A percentile compares a stretch with the other conserved stretches of the same genome.
Evolutionary conservation across 2,329 filamentous ascomycete genomes (phyloP).

Genomic region (Botryotinia calthae): DNA sequence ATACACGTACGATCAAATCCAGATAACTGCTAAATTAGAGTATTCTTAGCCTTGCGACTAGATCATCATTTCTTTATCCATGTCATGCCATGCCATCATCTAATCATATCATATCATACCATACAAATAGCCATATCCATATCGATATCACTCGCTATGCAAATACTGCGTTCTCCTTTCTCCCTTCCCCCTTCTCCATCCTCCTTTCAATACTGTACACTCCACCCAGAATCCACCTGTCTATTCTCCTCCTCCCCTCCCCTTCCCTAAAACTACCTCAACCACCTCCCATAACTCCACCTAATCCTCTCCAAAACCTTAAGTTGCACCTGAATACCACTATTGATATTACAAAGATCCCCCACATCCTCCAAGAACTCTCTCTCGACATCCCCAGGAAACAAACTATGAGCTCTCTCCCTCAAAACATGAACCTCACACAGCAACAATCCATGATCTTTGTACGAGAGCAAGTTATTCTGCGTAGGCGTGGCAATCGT

Average conservation of each 20-base stretch:
- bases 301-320: conserved; percentile 78
- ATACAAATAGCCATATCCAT: neutral
- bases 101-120: conserved; percentile 1
- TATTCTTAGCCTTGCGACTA: conserved; percentile 3
- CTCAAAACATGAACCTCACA: conserved; percentile 86
- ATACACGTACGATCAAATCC: neutral
- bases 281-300: conserved; percentile 86
- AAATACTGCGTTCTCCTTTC: neutral
- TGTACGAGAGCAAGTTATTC: conserved; percentile 78
- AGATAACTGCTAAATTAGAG: neutral
- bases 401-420: conserved; percentile 60
- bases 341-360: conserved; percentile 77
- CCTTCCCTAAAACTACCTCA: conserved; percentile 38
- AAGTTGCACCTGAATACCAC: conserved; percentile 73
- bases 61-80: neutral
- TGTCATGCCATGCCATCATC: neutral
- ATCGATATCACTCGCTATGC: neutral
- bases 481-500: conserved; percentile 66
- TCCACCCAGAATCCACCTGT: neutral
- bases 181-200: neutral
- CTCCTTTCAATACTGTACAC: conserved; percentile 4
- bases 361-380: conserved; percentile 88
- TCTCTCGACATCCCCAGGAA: conserved; percentile 72
- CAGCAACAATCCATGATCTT: conserved; percentile 85
- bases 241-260: too few relatives aligned